Evolutionary conservation across 2,329 filamentous ascomycete genomes (phyloP), one percentile per base, ranked within the genome.

Genomic region (Parastagonospora nodorum): DNA sequence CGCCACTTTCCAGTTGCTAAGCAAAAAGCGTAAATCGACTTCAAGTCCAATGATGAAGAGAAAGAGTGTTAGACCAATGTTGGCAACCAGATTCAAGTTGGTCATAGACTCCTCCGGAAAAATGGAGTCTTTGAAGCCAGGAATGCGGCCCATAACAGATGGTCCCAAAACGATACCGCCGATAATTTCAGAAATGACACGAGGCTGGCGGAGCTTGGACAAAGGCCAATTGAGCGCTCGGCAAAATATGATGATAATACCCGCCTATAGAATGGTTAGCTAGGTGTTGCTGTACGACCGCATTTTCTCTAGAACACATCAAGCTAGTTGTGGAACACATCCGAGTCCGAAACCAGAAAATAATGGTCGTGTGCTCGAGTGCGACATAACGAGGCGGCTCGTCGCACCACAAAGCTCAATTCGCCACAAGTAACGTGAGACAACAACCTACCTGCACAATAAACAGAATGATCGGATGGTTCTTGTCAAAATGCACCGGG

Each of bases 1-100:
- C 0, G 92, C 91, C 4, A 92, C 80, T 39, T 83, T 84, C 91
- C 91, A 96, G 67, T 96, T 95, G 64, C 82, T 85, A 27, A 86
- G 74, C 52, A 96, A 82, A 64, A 91, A 86, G 35, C 88, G 83
- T 36, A 96, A 78, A 66, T 96, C 90, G 38, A 92, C 90, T 76
- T 96, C 92, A 2, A 96, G 80, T 2, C 90, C 92, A 19, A 96
- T 90, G 50, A 96, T 80, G 74, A 96, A 96, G 31, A 96, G 78
- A 69, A 94, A 96, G 7, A 96, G 80, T 11, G 95, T 83, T 45
- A 96, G 78, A 5, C 92, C 92, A 3, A 96, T 75, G 61, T 94
- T 96, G 38, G 92, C 91, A 38, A 90, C 89, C 46, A 92, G 82
- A 61, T 78, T 87, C 42, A 96, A 78, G 45, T 87, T 85, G 2